Evolutionary conservation across 345 rosid species (phyloP).

Genomic region (Camelina laxa): DNA sequence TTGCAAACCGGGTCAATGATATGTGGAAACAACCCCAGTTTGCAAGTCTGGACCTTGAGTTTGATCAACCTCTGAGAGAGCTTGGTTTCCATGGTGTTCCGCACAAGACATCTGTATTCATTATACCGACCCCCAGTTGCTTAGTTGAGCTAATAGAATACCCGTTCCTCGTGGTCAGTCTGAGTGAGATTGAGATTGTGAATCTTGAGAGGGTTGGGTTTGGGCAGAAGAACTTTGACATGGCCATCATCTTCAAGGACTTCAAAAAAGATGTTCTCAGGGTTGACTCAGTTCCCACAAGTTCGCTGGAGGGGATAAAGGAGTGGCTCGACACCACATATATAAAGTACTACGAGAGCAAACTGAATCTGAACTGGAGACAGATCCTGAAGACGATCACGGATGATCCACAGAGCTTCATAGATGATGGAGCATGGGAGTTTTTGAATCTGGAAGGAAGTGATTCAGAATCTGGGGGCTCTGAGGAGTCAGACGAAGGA

Average conservation of each 20-base stretch:
- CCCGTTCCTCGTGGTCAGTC: slow-evolving; percentile 80
- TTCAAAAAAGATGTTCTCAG: slow-evolving; percentile 88
- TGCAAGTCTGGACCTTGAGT: slow-evolving; percentile 80
- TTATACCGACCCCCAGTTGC: slow-evolving; percentile 87
- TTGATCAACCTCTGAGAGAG: slow-evolving; percentile 93
- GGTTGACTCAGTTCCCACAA: slow-evolving; percentile 80
- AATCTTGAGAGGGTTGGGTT: slow-evolving; percentile 95
- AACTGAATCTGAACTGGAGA: slow-evolving; percentile 91
- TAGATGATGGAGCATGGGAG: slow-evolving; percentile 93
- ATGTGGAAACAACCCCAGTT: slow-evolving; percentile 89
- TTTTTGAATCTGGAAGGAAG: slow-evolving; percentile 83
- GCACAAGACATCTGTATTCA: slow-evolving; percentile 73
- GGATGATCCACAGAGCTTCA: slow-evolving; percentile 87
- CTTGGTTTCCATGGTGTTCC: slow-evolving; percentile 98
- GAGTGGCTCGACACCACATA: slow-evolving; percentile 95
- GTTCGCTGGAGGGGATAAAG: slow-evolving; percentile 83
- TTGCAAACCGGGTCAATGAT: slow-evolving; percentile 83
- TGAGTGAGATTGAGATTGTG: slow-evolving; percentile 94
- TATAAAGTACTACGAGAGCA: slow-evolving; percentile 92
- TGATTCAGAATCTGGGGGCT: slow-evolving; percentile 83
- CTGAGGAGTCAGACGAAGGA: slow-evolving; percentile 87
- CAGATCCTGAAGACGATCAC: slow-evolving; percentile 85
- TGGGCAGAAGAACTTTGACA: slow-evolving; percentile 91
- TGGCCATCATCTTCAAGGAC: slow-evolving; percentile 92
- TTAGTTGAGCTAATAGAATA: slow-evolving; percentile 84